Percentiles rank a stretch among this genome's conserved stretches.
phyloP scores from a whole-genome alignment of 2,329 filamentous ascomycete genomes.

The Septoria petroselini region DNA sequence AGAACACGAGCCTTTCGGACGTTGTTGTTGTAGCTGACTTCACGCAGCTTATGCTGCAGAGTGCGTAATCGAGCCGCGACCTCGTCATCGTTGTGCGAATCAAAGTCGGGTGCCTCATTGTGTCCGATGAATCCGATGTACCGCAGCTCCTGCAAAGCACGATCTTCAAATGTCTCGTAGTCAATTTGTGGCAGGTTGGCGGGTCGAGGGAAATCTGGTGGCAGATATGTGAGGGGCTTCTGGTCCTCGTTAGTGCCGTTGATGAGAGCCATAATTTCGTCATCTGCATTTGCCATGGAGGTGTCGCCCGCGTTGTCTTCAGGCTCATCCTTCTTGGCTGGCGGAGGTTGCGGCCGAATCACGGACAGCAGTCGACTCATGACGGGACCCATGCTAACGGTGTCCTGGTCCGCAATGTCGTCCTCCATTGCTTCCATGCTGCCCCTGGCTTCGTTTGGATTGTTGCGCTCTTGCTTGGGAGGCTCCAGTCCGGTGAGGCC shows the following conservation, averaged over 20 bases:
- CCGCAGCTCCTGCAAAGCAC: slow-evolving; percentile 83
- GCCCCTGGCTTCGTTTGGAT: slow-evolving; percentile 78
- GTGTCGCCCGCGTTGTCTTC: slow-evolving; percentile 48
- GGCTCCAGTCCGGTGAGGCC: slow-evolving; percentile 72
- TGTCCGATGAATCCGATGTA: slow-evolving; percentile 75
- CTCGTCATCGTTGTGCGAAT: slow-evolving; percentile 88
- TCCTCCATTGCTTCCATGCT: slow-evolving; percentile 85
- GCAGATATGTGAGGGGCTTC: slow-evolving; percentile 70
- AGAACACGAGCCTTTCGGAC: slow-evolving; percentile 83
- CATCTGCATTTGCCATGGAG: slow-evolving; percentile 42
- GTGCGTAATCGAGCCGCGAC: slow-evolving; percentile 84
- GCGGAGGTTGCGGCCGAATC: slow-evolving; percentile 66
- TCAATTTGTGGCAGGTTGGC: slow-evolving; percentile 59
- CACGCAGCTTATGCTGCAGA: slow-evolving; percentile 76
- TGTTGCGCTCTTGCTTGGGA: slow-evolving; percentile 60
- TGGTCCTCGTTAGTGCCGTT: slow-evolving; percentile 39
- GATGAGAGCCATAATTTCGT: slow-evolving; percentile 36
- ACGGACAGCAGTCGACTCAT: slow-evolving; percentile 75
- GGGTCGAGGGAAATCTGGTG: slow-evolving; percentile 39
- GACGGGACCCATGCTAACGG: slow-evolving; percentile 84
- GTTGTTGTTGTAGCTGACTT: slow-evolving; percentile 82
- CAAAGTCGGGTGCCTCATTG: slow-evolving; percentile 72
- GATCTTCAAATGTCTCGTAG: slow-evolving; percentile 82
- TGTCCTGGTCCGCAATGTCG: slow-evolving; percentile 80
- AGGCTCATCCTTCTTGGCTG: slow-evolving; percentile 52